These are phyloP conservation scores for Grosmannia penicillata DNA, from an alignment of 2,329 filamentous ascomycete genomes.

Conservation along the genomic window DNA sequence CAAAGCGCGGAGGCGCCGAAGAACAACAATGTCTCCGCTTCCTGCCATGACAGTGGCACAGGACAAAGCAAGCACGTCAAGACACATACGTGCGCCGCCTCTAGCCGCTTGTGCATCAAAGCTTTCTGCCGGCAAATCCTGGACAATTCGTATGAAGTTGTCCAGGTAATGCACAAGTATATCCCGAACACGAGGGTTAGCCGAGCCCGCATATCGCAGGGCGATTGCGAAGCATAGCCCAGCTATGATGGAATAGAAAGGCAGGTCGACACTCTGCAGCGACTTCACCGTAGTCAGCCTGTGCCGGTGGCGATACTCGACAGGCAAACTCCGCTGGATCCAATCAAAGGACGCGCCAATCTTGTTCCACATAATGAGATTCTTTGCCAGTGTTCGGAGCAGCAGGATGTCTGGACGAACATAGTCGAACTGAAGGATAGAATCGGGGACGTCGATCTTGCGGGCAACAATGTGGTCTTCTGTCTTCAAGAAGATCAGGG, in stretches of 20 bases:
- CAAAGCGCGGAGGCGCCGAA: constrained; percentile 71
- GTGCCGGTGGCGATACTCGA: constrained; percentile 47
- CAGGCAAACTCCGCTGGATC: constrained; percentile 61
- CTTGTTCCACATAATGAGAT: constrained; percentile 83
- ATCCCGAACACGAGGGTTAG: constrained; percentile 57
- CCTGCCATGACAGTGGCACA: constrained; percentile 88
- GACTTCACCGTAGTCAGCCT: constrained; percentile 43
- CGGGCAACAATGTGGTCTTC: constrained; percentile 74
- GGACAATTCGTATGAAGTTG: constrained; percentile 66
- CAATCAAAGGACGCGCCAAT: constrained; percentile 62
- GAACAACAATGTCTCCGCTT: constrained; percentile 73
- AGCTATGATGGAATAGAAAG: constrained; percentile 83
- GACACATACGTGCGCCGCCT: constrained; percentile 76
- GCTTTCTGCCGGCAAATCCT: constrained; percentile 31
- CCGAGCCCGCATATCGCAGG: constrained; percentile 60
- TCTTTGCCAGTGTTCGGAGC: constrained; percentile 73
- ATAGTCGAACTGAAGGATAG: constrained; percentile 84
- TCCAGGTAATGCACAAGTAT: constrained; percentile 74
- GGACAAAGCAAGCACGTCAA: constrained; percentile 73
- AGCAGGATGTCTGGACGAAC: constrained; percentile 87
- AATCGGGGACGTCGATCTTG: constrained; percentile 88
- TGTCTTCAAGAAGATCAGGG: constrained; percentile 94
- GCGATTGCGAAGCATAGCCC: constrained; percentile 75
- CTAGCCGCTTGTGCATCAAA: constrained; percentile 79
- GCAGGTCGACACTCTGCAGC: constrained; percentile 69